These are phyloP conservation scores for Nymphaea colorata DNA, from an alignment of 164 flowering plant species.

Conservation along the genomic window DNA sequence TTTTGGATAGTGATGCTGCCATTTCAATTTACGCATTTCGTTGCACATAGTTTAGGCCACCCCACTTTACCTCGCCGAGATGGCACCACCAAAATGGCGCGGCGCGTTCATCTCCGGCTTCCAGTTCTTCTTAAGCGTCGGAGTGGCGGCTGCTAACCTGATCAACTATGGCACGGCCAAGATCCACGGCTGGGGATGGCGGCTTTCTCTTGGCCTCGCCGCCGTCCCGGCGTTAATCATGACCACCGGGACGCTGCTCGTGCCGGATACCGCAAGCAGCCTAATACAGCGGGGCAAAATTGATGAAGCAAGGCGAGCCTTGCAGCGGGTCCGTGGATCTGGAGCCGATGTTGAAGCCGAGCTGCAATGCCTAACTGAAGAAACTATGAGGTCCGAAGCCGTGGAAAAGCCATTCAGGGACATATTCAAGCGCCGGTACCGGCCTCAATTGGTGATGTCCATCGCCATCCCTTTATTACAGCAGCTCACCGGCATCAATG, in stretches of 20 bases:
- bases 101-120: slow-evolving; percentile 64
- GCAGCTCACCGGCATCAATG: slow-evolving; percentile 7
- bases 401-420: background rate
- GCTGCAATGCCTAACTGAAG: slow-evolving; percentile 5
- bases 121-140: slow-evolving; percentile 44
- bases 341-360: slow-evolving; percentile 7
- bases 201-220: slow-evolving; percentile 57
- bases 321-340: background rate
- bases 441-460: background rate
- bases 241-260: slow-evolving; percentile 37
- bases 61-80: slow-evolving; percentile 55
- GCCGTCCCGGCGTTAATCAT: slow-evolving; percentile 47
- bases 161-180: slow-evolving; percentile 36
- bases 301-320: background rate
- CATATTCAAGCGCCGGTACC: background rate
- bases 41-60: slow-evolving; percentile 29
- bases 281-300: background rate
- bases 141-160: slow-evolving; percentile 41
- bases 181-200: slow-evolving; percentile 38
- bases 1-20: too few species aligned
- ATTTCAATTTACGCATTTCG: too few species aligned
- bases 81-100: slow-evolving; percentile 66
- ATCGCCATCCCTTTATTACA: background rate
- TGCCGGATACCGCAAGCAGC: slow-evolving; percentile 20
- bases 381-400: slow-evolving; percentile 16